Base-by-base conservation (phyloP, 805 yeast species). In the Hanseniaspora clermontiae region DNA sequence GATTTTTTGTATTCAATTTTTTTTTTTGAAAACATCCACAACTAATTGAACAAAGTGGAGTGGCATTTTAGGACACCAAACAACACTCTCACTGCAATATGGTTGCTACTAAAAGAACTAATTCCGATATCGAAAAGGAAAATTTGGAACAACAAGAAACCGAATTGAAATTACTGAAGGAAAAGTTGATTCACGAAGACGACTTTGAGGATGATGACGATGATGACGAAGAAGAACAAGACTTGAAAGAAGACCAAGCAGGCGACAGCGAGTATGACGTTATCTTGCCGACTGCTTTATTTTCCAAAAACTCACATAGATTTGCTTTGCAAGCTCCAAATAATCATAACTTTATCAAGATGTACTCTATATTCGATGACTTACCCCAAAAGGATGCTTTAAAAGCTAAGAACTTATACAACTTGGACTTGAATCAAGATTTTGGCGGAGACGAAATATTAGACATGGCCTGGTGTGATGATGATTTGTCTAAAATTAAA, bases 401-500 rank as follows among this genome's bases (percentile, higher is more conserved):
- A 11, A 51, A 51, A 17, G 24, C 37, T 14, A 51, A 51, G 32
- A 51, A 51, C 24, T 38, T 51, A 14, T 43, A 43, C 34, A 51
- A 45, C 24, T 37, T 51, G 31, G 55, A 51, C 19, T 20, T 51
- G n/a, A 29, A 45, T n/a, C 55, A 51, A 51, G 55, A 51, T 24
- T 51, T 51, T 31, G 19, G 34, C 31, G 55, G 50, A n/a, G 55
- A 51, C 19, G 50, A 51, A 29, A 51, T 51, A 5, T 20, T 51
- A 8, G 55, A 51, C 19, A 51, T 51, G 43, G 55, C 47, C 29
- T 51, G 55, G 55, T 51, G 55, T 51, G 55, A 51, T 29, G 55
- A 51, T 36, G 31, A 47, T 8, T 24, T 51, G 9, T 37, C 55
- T 0, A 47, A 51, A 31, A 51, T 51, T 5, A 51, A 51, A 37